phyloP scores from a whole-genome alignment of 1,284 basidiomycete genomes.

The Puccinia polysora region DNA sequence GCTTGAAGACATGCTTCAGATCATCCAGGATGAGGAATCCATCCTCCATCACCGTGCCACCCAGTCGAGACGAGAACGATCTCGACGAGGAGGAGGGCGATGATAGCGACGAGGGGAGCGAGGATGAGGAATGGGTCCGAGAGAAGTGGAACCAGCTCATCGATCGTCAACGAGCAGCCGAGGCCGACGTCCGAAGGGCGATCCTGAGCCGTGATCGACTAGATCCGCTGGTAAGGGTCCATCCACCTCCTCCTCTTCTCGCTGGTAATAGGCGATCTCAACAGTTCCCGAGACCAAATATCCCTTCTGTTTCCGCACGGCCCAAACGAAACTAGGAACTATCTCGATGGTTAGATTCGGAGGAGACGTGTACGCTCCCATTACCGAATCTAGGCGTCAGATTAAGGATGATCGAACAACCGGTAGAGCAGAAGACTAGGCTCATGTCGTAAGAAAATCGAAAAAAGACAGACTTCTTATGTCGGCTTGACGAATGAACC shows the following conservation, averaged over 20 bases:
- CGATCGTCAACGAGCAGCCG: conserved; percentile 24
- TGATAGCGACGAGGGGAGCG: background rate
- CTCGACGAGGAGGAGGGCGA: background rate
- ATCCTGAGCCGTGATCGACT: conserved; percentile 22
- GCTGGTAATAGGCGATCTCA: background rate
- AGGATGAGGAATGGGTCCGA: conserved; percentile 18
- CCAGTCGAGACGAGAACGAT: conserved; percentile 18
- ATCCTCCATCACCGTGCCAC: background rate
- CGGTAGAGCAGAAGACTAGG: too few relatives aligned
- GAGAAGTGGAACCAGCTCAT: conserved; percentile 24
- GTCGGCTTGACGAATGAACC: too few relatives aligned
- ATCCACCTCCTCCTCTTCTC: too few relatives aligned
- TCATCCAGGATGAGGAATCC: conserved; percentile 6
- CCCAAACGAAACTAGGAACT: conserved; percentile 12
- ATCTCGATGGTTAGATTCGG: conserved; percentile 27
- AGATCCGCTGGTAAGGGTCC: conserved; percentile 22
- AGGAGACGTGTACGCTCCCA: conserved; percentile 32
- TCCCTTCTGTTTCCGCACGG: background rate
- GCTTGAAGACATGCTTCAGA: conserved; percentile 10
- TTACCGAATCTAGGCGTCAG: conserved; percentile 27
- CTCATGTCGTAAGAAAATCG: too few relatives aligned
- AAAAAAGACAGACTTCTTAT: too few relatives aligned
- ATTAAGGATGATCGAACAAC: conserved; percentile 21
- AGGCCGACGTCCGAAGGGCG: conserved; percentile 15
- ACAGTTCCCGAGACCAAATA: background rate